Percentiles rank a stretch among this genome's conserved stretches.
These are phyloP conservation scores for Trypanosoma scelopori DNA, from an alignment of 208 protist genomes.

Conservation along the genomic window DNA sequence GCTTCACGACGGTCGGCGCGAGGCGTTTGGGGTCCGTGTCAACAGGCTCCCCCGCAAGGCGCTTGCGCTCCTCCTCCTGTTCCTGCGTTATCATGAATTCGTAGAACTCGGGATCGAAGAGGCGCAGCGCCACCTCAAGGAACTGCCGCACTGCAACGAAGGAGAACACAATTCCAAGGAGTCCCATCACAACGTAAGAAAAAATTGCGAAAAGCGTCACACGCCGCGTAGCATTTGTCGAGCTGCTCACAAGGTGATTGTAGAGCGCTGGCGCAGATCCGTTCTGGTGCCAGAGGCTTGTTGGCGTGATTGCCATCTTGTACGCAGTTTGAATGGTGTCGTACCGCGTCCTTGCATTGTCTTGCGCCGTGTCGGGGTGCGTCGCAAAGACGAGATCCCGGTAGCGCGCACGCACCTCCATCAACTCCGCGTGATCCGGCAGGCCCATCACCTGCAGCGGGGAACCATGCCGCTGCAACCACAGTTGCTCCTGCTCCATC, in stretches of 20 bases:
- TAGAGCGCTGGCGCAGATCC: constrained; percentile 62
- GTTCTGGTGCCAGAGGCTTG: constrained; percentile 82
- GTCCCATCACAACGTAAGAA: constrained; percentile 53
- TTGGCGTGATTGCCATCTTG: constrained; percentile 55
- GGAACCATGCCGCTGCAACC: constrained; percentile 71
- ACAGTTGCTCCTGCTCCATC: constrained; percentile 70
- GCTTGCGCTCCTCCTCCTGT: constrained; percentile 53
- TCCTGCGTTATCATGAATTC: constrained; percentile 75
- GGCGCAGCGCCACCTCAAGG: constrained; percentile 57
- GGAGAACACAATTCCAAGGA: constrained; percentile 55
- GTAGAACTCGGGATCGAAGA: constrained; percentile 83
- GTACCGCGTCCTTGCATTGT: constrained; percentile 43
- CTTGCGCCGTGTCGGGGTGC: constrained; percentile 66
- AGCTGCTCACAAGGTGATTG: constrained; percentile 41
- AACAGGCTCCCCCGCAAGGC: constrained; percentile 47
- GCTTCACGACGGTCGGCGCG: constrained; percentile 60
- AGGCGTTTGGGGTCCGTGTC: constrained; percentile 79
- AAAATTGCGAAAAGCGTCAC: constrained; percentile 66
- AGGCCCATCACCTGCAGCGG: constrained; percentile 80
- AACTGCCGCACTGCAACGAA: constrained; percentile 47
- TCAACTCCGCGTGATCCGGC: constrained; percentile 70
- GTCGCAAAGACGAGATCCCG: constrained; percentile 68
- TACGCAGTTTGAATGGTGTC: constrained; percentile 72
- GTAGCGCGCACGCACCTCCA: constrained; percentile 71
- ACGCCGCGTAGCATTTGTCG: constrained; percentile 26